These are phyloP conservation scores for Eucalyptus caleyi DNA, from an alignment of 345 rosid genomes.

Conservation along the genomic window DNA sequence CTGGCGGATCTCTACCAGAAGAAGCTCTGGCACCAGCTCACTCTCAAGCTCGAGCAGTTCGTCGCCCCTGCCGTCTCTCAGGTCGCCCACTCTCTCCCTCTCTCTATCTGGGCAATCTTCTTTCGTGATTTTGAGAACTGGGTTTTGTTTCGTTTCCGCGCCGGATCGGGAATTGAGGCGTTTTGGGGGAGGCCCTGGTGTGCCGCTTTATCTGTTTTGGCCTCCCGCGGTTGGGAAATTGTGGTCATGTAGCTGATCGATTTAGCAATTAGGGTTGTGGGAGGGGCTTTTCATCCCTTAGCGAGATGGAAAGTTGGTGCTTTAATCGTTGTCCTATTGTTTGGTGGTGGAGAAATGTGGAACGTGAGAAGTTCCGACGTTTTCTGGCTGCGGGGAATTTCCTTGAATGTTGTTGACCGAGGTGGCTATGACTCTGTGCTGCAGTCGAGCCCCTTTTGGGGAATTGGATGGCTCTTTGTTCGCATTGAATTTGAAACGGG, in stretches of 20 bases:
- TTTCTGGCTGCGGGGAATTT: background rate
- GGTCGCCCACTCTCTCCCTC: slow-evolving; percentile 10
- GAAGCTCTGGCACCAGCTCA: slow-evolving; percentile 99
- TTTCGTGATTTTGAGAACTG: background rate
- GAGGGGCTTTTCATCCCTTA: background rate
- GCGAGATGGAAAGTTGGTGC: background rate
- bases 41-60: slow-evolving; percentile 96
- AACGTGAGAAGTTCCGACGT: background rate
- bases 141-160: background rate
- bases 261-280: background rate
- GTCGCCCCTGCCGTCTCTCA: slow-evolving; percentile 75
- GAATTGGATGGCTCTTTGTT: background rate
- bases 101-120: background rate
- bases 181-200: background rate
- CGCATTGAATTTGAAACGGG: background rate
- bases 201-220: background rate
- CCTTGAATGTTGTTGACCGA: background rate
- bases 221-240: background rate
- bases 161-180: background rate
- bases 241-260: background rate
- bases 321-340: background rate
- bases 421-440: background rate
- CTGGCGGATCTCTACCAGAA: slow-evolving; percentile 92
- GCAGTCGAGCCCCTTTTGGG: background rate
- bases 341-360: background rate